phyloP scores from a whole-genome alignment of 2,329 filamentous ascomycete species.

The Phyllosticta paracitricarpa region DNA sequence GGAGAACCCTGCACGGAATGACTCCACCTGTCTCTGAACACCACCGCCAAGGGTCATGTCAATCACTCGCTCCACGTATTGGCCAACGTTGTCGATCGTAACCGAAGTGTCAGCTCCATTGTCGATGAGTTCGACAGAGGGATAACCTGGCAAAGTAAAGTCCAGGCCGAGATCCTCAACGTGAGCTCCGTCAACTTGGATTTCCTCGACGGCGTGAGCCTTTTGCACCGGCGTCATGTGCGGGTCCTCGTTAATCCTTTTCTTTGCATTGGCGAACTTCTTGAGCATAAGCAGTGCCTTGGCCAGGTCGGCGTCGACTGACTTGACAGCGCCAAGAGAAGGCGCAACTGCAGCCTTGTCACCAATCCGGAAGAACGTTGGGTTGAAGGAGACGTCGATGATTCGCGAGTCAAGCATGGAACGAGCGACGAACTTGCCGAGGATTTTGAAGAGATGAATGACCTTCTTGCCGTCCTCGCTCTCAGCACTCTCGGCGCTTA shows the following conservation, averaged over 20 bases:
- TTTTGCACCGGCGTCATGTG: conserved; percentile 60
- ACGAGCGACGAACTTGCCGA: conserved; percentile 93
- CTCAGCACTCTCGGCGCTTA: conserved; percentile 66
- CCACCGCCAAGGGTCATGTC: conserved; percentile 86
- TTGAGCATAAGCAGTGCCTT: conserved; percentile 79
- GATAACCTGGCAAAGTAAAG: conserved; percentile 89
- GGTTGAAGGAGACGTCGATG: conserved; percentile 94
- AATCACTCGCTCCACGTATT: conserved; percentile 80
- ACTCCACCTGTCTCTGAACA: conserved; percentile 79
- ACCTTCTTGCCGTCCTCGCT: conserved; percentile 79
- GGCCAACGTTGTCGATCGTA: conserved; percentile 82
- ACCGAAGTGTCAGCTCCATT: conserved; percentile 66
- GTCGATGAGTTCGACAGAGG: conserved; percentile 69
- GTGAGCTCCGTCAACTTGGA: conserved; percentile 63
- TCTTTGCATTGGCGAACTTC: conserved; percentile 75
- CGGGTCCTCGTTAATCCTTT: conserved; percentile 64
- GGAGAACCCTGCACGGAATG: conserved; percentile 84
- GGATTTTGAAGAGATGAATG: conserved; percentile 78
- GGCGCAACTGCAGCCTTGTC: conserved; percentile 63
- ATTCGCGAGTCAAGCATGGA: conserved; percentile 98
- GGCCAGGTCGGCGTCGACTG: conserved; percentile 77
- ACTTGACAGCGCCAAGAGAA: conserved; percentile 79
- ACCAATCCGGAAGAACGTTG: conserved; percentile 92
- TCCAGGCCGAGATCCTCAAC: conserved; percentile 87
- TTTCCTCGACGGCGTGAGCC: conserved; percentile 54